These are phyloP conservation scores for Monotropa hypopitys DNA, from an alignment of 179 eudicot genomes.

Conservation along the genomic window DNA sequence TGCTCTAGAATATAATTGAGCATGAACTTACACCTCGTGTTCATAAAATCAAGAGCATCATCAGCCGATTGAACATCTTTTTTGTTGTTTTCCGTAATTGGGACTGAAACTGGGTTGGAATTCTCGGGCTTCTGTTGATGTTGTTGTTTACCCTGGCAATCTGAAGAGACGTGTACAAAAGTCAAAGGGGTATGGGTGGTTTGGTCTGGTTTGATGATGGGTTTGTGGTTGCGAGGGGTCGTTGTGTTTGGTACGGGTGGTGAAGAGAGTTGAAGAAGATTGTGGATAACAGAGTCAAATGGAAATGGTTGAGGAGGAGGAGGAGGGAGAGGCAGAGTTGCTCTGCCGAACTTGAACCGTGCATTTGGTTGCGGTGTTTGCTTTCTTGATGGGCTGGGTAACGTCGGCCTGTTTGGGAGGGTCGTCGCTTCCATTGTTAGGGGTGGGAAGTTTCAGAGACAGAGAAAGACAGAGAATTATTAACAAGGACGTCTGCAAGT, in stretches of 20 bases:
- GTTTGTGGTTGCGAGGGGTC: constrained; percentile 23
- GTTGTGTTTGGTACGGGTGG: constrained; percentile 16
- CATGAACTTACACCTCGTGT: constrained; percentile 45
- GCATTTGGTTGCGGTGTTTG: constrained; percentile 22
- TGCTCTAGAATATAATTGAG: constrained; percentile 36
- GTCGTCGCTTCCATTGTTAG: constrained; percentile 50
- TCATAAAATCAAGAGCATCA: constrained; percentile 40
- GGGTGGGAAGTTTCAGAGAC: neutral
- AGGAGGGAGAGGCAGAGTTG: constrained; percentile 32
- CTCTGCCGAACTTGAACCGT: constrained; percentile 35
- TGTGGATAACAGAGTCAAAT: constrained; percentile 53
- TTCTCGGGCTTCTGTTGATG: neutral
- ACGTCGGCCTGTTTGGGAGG: constrained; percentile 54
- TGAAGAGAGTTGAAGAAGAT: constrained; percentile 46
- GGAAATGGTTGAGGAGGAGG: constrained; percentile 36
- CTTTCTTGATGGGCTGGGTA: constrained; percentile 39
- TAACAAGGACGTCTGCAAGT: neutral
- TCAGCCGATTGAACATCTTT: constrained; percentile 17
- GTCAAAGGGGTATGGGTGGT: constrained; percentile 27
- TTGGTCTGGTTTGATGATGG: constrained; percentile 8
- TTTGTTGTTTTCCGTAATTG: constrained; percentile 13
- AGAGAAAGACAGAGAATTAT: neutral
- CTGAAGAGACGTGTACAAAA: constrained; percentile 7
- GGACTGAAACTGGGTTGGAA: constrained; percentile 11
- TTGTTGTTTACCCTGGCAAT: neutral